Base-by-base conservation (phyloP, 768 basidiomycete species). In the Rhodotorula babjevae region DNA sequence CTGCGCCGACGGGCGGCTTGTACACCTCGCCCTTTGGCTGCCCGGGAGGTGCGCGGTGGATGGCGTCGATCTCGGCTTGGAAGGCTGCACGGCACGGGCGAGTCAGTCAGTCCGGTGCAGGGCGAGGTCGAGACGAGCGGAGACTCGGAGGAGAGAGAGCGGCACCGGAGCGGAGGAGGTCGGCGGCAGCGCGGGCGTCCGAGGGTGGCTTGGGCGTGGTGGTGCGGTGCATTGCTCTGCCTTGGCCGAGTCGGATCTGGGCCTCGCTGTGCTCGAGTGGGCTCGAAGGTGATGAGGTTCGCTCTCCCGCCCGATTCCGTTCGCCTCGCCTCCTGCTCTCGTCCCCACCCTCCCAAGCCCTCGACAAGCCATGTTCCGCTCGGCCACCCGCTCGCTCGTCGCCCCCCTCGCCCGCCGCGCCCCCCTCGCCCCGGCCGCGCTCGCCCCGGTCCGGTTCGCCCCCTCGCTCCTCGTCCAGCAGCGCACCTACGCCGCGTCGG, bases 401-500 rank as follows among this genome's bases (percentile, higher is more conserved):
- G 63, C 71, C 36, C 71, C 71, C 29, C 42, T 46, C 52, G 52
- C 27, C 60, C 67, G 67, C 52, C 71, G 67, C n/a, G 31, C 29
- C 40, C 63, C 61, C 57, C 56, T 42, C 66, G 63, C 44, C 23
- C 59, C 59, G 15, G 56, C 69, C 3, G 44, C 44, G 14, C 3
- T 46, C 12, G 44, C 44, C 44, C 44, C 44, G 44, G 67, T 62
- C 47, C 61, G 64, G 50, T 44, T 67, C 36, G 49, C 47, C 31
- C 65, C 65, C 23, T 61, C 65, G 27, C 63, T 61, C 50, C 58
- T 60, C 58, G 42, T 33, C 18, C 68, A 70, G 61, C 68, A 66
- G 65, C 68, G 68, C 57, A 68, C 67, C 74, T 76, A 72, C 74
- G 65, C 74, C 65, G 71, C 74, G 2, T 69, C 71, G 25, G 52